phyloP scores from a whole-genome alignment of 371 early-diverging fungal species.

The Entomophthora muscae region DNA sequence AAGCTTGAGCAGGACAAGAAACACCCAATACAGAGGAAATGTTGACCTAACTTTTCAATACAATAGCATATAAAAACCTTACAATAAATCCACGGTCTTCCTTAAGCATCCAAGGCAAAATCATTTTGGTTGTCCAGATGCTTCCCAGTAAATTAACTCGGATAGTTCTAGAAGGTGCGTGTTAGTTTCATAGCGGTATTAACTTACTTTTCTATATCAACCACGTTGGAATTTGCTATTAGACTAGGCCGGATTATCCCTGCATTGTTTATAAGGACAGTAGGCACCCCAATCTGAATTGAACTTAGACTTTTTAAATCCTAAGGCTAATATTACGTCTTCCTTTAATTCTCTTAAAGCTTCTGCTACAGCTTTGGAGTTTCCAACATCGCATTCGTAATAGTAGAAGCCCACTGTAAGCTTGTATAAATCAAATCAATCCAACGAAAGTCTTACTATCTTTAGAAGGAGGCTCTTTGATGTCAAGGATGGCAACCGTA shows the following conservation, averaged over 20 bases:
- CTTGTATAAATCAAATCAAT: neutral
- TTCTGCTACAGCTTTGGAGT: neutral
- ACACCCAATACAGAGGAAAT: slow-evolving; percentile 25
- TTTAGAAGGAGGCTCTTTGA: neutral
- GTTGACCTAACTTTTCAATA: slow-evolving; percentile 14
- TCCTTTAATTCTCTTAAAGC: slow-evolving; percentile 2
- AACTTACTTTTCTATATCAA: neutral
- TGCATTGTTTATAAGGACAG: slow-evolving; percentile 7
- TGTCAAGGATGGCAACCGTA: slow-evolving; percentile 5
- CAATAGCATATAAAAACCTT: slow-evolving; percentile 1
- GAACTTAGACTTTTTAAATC: neutral
- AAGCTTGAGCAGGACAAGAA: slow-evolving; percentile 16
- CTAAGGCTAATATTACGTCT: neutral
- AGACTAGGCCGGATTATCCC: neutral
- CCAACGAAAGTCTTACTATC: neutral
- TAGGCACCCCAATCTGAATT: slow-evolving; percentile 3
- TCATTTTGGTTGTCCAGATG: slow-evolving; percentile 23
- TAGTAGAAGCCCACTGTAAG: neutral
- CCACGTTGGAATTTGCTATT: neutral
- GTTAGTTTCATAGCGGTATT: neutral
- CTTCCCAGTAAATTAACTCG: slow-evolving; percentile 29
- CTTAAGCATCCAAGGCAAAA: slow-evolving; percentile 27
- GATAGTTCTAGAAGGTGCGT: slow-evolving; percentile 17
- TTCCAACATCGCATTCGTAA: slow-evolving; percentile 4
- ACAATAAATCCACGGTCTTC: slow-evolving; percentile 31